Percentiles rank a stretch among this genome's conserved stretches.
phyloP scores from a whole-genome alignment of 1,284 basidiomycete species.

The Trichosporon sp. region DNA sequence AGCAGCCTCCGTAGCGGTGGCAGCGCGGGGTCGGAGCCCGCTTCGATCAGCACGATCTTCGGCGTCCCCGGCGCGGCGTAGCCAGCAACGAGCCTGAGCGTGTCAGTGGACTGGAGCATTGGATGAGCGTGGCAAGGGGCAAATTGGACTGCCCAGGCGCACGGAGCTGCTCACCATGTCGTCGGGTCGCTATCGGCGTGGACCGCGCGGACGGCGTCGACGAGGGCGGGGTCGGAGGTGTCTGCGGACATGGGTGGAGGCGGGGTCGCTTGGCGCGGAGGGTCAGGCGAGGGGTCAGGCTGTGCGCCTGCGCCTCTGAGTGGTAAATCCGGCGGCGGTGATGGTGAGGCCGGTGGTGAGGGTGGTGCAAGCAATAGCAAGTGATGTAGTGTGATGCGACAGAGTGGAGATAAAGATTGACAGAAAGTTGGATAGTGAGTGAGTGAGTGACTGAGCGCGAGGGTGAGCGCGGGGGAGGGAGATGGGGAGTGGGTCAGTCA shows the following conservation, averaged over 20 bases:
- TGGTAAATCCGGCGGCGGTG: not conserved
- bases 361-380: not conserved
- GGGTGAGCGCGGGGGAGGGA: not conserved
- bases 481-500: not conserved
- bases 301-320: not conserved
- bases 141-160: not conserved
- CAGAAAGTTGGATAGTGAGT: not conserved
- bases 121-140: not conserved
- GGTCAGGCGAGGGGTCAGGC: not conserved
- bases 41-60: constrained; percentile 20
- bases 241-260: constrained; percentile 31
- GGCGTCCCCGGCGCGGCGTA: constrained; percentile 21
- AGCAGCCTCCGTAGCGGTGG: constrained; percentile 1
- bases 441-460: too few species aligned
- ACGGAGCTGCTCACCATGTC: constrained; percentile 22
- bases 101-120: not conserved
- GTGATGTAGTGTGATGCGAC: not conserved
- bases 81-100: constrained; percentile 27
- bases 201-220: constrained; percentile 19
- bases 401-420: too few species aligned
- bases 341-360: not conserved
- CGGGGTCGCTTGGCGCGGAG: not conserved
- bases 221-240: constrained; percentile 31
- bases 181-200: constrained; percentile 21
- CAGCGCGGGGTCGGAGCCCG: constrained; percentile 26